Evolutionary conservation across 768 basidiomycete species (phyloP), one percentile per base, ranked within the genome.

Genomic region (Phaffia australis): DNA sequence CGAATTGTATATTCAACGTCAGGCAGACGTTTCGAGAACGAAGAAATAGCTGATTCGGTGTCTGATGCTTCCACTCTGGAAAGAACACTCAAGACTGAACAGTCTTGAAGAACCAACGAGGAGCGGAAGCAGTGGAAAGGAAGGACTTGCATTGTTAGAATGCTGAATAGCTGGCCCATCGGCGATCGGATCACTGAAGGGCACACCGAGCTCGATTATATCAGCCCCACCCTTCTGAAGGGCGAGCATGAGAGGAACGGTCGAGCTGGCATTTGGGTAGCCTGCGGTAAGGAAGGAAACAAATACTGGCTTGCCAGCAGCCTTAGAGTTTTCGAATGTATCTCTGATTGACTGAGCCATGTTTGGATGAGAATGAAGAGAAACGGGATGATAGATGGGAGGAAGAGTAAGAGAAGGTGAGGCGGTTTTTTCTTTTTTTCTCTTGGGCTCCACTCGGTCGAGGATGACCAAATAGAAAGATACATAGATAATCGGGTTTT

Each of bases 121-220:
- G n/a, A 42, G 6, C 11, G 35, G 35, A 42, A 11, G 11, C 11
- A 42, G 35, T 5, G 11, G 35, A 42, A n/a, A 63, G 23, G 4
- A 30, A 30, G 56, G n/a, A 79, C 85, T 70, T 68, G 91, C 94
- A n/a, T 87, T 88, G 76, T 97, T 98, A 16, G 88, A 82, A 69
- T 86, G 87, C 74, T 99, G 94, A 69, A 99, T 95, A 3, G 84
- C 85, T 29, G 88, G 89, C 0, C 94, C 94, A 77, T 99, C 94
- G 1, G 91, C 93, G 71, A 91, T 89, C 23, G 93, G 94, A 78
- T 97, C 94, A 63, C 89, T 93, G 79, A 94, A 97, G 0, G 93
- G 91, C 32, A 97, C 82, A 21, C 94, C 94, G 21, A 99, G 82
- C 76, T 99, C 94, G 69, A 98, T 92, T 68, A 97, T 83, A 75